A percentile compares a stretch with the other conserved stretches of the same genome.
Evolutionary conservation across 345 rosid genomes (phyloP).

Genomic region (Leavenworthia alabamica): DNA sequence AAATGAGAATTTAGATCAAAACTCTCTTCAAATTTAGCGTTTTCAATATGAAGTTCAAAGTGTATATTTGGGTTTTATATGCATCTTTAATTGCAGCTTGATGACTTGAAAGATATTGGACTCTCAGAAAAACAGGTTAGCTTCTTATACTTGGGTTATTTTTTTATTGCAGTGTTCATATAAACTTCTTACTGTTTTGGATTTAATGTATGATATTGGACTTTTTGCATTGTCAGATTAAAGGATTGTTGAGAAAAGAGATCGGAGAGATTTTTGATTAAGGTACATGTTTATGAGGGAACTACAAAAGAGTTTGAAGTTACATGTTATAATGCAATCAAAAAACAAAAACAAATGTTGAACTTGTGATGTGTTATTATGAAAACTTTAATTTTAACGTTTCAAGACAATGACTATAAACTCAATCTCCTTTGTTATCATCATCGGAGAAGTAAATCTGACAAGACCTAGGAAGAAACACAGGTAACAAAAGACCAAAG

Average conservation of each 20-base stretch:
- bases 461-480: slow-evolving; percentile 70
- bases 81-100: slow-evolving; percentile 41
- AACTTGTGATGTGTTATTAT: neutral
- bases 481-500: slow-evolving; percentile 73
- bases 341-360: too few relatives aligned
- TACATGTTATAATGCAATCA: neutral
- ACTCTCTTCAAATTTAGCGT: neutral
- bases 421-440: slow-evolving; percentile 19
- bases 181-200: neutral
- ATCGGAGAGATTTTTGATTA: slow-evolving; percentile 13
- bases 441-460: slow-evolving; percentile 47
- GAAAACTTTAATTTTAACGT: neutral
- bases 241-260: slow-evolving; percentile 25
- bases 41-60: neutral
- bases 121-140: slow-evolving; percentile 79
- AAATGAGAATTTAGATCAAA: neutral
- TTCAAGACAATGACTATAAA: neutral
- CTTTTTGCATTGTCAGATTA: slow-evolving; percentile 13
- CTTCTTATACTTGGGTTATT: neutral
- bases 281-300: slow-evolving; percentile 1
- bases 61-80: neutral
- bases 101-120: slow-evolving; percentile 54
- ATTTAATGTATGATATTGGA: neutral
- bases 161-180: neutral
- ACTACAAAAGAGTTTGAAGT: neutral